Evolutionary conservation across 768 basidiomycete genomes (phyloP).

Genomic region (Mrakia frigida): DNA sequence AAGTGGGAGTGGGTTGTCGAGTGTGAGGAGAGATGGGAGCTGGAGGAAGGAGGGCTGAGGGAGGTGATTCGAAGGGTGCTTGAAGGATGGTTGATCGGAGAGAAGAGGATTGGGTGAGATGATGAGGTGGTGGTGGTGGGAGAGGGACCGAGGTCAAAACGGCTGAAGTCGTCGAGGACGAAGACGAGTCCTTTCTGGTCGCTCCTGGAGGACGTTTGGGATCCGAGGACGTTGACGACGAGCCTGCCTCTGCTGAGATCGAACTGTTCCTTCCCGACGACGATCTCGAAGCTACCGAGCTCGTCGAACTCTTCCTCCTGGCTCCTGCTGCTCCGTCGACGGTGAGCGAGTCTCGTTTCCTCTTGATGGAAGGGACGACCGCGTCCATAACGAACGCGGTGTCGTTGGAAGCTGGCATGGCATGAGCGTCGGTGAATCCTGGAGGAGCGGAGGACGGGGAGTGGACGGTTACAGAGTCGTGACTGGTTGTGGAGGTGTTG

Average conservation of each 20-base stretch:
- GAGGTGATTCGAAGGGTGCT: neutral
- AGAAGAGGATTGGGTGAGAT: neutral
- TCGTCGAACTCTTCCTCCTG: constrained; percentile 10
- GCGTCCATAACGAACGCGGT: constrained; percentile 14
- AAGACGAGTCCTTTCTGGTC: neutral
- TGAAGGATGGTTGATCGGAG: neutral
- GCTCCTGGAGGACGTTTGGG: neutral
- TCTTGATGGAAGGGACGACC: neutral
- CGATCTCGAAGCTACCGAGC: neutral
- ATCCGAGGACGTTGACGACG: neutral
- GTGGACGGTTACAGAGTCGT: neutral
- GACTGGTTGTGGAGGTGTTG: neutral
- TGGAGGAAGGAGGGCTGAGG: neutral
- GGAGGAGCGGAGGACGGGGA: neutral
- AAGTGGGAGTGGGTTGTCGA: neutral
- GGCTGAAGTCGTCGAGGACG: neutral
- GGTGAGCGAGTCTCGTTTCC: neutral
- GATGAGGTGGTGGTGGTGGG: neutral
- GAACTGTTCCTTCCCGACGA: constrained; percentile 9
- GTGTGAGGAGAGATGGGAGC: neutral
- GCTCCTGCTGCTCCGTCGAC: neutral
- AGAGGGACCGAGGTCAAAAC: neutral
- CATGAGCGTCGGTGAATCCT: constrained; percentile 11
- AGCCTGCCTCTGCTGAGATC: neutral
- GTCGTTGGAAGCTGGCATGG: neutral